Evolutionary conservation across 345 rosid genomes (phyloP).

Genomic region (Salix purpurea): DNA sequence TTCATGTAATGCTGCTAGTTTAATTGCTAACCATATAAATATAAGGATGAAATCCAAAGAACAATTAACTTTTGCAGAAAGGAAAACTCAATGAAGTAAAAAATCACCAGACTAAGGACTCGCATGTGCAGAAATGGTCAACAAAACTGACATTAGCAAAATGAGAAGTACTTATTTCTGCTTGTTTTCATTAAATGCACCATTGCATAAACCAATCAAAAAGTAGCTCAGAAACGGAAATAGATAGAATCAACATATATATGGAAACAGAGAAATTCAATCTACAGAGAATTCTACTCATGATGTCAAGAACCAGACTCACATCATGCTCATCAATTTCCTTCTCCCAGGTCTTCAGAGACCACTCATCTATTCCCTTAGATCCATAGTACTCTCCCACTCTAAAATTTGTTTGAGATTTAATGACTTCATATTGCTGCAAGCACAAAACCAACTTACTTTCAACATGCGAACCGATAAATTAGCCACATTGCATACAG

Average conservation of each 20-base stretch:
- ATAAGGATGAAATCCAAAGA: not conserved
- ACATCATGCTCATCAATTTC: conserved; percentile 64
- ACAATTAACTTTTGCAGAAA: not conserved
- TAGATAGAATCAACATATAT: not conserved
- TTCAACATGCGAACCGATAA: not conserved
- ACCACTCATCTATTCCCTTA: conserved; percentile 75
- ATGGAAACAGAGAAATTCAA: not conserved
- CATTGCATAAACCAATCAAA: not conserved
- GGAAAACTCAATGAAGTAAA: not conserved
- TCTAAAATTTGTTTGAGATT: conserved; percentile 31
- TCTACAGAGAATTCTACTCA: not conserved
- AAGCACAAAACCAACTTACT: conserved; percentile 9
- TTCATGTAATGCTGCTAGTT: not conserved
- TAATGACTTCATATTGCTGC: conserved; percentile 74
- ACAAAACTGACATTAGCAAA: not conserved
- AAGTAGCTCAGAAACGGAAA: not conserved
- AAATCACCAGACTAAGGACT: not conserved
- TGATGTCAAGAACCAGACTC: conserved; percentile 21
- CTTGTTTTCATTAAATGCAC: not conserved
- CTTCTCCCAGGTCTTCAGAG: conserved; percentile 50
- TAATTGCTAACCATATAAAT: not conserved
- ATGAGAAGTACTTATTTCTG: not conserved
- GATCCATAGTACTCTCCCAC: conserved; percentile 76
- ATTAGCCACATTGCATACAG: not conserved
- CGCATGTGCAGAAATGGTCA: not conserved